phyloP scores from a whole-genome alignment of 176 grass and related monocot species.

The Aegilops speltoides region DNA sequence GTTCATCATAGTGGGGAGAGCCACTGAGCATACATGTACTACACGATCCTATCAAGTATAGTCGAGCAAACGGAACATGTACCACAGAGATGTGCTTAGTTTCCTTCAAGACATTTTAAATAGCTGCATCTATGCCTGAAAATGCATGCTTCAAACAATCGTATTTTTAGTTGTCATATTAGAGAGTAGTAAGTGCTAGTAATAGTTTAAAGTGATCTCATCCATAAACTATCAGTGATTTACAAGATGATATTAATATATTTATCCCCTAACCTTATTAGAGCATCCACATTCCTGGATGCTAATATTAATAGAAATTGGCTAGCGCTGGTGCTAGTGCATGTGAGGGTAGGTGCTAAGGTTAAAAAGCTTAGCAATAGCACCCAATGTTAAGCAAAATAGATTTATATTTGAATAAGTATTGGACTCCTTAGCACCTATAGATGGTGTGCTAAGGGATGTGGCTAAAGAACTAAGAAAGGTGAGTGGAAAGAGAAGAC shows the following conservation, averaged over 20 bases:
- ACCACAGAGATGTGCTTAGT: background rate
- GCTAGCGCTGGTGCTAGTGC: background rate
- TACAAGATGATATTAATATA: background rate
- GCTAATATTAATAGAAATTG: background rate
- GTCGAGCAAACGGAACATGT: background rate
- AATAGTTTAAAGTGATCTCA: background rate
- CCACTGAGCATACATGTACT: background rate
- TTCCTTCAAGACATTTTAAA: background rate
- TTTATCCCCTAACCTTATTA: background rate
- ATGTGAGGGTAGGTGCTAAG: background rate
- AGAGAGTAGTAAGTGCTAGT: background rate
- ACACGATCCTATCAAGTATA: background rate
- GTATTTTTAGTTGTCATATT: background rate
- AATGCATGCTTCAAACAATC: background rate
- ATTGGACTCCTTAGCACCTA: background rate
- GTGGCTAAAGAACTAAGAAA: too few relatives aligned
- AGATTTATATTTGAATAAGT: background rate
- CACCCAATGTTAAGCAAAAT: background rate
- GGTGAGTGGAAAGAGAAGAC: too few relatives aligned
- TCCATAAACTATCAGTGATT: background rate
- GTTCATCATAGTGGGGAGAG: constrained; percentile 21
- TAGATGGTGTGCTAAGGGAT: background rate
- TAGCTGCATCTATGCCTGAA: background rate
- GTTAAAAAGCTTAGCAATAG: background rate
- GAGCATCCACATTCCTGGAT: background rate